Percentiles rank a stretch among this genome's conserved stretches.
phyloP scores from a whole-genome alignment of 495 filamentous ascomycete genomes.

The Penicillium mononematosum region DNA sequence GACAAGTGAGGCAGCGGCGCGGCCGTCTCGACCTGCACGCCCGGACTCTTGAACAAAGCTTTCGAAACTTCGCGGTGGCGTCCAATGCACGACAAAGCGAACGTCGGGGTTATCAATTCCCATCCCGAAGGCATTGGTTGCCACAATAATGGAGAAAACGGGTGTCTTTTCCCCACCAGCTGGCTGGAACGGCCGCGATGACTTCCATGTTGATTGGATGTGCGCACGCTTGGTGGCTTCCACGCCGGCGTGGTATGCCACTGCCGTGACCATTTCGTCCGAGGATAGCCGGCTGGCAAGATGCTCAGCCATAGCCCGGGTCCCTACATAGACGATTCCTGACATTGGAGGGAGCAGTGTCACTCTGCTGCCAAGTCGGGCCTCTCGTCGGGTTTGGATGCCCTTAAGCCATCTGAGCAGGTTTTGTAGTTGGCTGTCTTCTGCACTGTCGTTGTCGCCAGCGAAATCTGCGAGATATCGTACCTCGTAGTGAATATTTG shows the following conservation, averaged over 20 bases:
- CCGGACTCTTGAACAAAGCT: slow-evolving; percentile 96
- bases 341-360: slow-evolving; percentile 63
- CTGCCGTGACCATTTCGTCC: slow-evolving; percentile 41
- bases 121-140: slow-evolving; percentile 96
- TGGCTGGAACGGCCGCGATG: slow-evolving; percentile 47
- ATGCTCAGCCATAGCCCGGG: slow-evolving; percentile 70
- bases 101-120: slow-evolving; percentile 95
- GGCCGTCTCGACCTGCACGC: slow-evolving; percentile 84
- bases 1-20: slow-evolving; percentile 78
- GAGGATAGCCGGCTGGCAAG: slow-evolving; percentile 53
- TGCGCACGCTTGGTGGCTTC: slow-evolving; percentile 40
- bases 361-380: slow-evolving; percentile 36
- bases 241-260: slow-evolving; percentile 54
- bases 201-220: slow-evolving; percentile 68
- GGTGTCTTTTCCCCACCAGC: slow-evolving; percentile 16
- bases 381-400: slow-evolving; percentile 63
- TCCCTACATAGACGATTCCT: slow-evolving; percentile 88
- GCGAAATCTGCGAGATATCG: slow-evolving; percentile 68
- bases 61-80: slow-evolving; percentile 86
- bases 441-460: slow-evolving; percentile 26
- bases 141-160: slow-evolving; percentile 86
- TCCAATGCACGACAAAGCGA: slow-evolving; percentile 92
- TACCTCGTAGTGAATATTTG: slow-evolving; percentile 90
- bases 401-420: slow-evolving; percentile 70
- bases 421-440: slow-evolving; percentile 58